A percentile compares a stretch with the other conserved stretches of the same genome.
Conservation (phyloP, 257 asterid genomes). For the Solanum lycopersicoides region DNA sequence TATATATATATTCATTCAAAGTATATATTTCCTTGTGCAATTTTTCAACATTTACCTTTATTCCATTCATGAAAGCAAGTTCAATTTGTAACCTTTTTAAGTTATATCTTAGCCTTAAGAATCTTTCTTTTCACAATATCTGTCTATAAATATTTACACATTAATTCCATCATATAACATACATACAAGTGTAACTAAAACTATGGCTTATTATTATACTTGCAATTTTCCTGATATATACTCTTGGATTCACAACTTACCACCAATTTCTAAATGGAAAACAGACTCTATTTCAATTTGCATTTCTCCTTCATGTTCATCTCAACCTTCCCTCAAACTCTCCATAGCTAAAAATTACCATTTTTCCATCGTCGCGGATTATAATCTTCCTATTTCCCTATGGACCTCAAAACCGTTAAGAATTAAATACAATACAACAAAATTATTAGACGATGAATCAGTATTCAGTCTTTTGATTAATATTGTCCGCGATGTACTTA, state of each 20-base stretch:
- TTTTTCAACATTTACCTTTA: slow-evolving; percentile 1
- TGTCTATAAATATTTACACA: slow-evolving; percentile 11
- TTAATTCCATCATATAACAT: neutral
- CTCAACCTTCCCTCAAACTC: slow-evolving; percentile 55
- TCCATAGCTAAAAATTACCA: slow-evolving; percentile 26
- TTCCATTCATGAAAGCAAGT: neutral
- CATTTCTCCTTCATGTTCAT: slow-evolving; percentile 41
- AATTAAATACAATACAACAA: slow-evolving; percentile 4
- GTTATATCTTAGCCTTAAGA: neutral
- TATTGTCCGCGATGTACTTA: slow-evolving; percentile 37
- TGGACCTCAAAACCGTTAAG: slow-evolving; percentile 60
- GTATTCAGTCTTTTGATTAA: slow-evolving; percentile 19
- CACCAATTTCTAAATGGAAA: slow-evolving; percentile 39
- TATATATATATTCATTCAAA: neutral
- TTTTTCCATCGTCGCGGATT: slow-evolving; percentile 43
- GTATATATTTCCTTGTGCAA: slow-evolving; percentile 4
- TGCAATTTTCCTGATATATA: slow-evolving; percentile 43
- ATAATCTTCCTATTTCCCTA: slow-evolving; percentile 43
- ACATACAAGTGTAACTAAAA: neutral
- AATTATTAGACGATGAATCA: slow-evolving; percentile 8
- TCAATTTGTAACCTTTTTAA: neutral
- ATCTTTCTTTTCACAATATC: neutral
- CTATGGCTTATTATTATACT: slow-evolving; percentile 17
- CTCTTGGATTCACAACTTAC: slow-evolving; percentile 55
- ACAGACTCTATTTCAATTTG: slow-evolving; percentile 23